These are phyloP conservation scores for Colletotrichum euphorbiae DNA, from an alignment of 2,329 filamentous ascomycete species.

Conservation along the genomic window DNA sequence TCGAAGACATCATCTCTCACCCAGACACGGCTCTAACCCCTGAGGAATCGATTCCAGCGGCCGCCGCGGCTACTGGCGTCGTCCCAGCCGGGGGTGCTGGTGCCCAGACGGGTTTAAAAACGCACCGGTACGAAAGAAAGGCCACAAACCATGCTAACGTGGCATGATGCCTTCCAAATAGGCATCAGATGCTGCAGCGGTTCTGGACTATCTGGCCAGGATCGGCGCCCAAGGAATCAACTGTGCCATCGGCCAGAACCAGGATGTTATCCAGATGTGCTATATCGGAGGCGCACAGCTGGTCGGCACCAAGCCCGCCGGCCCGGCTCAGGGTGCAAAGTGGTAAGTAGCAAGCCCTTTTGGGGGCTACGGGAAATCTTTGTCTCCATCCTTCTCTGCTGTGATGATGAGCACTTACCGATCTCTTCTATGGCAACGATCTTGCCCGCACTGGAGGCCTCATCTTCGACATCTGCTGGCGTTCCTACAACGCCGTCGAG, in stretches of 20 bases:
- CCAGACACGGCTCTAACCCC: conserved; percentile 17
- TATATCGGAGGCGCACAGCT: neutral
- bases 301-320: accelerated
- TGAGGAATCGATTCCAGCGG: conserved; percentile 13
- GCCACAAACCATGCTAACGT: neutral
- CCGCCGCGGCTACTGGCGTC: neutral
- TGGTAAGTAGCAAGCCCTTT: neutral
- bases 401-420: accelerated
- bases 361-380: neutral
- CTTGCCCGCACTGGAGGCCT: conserved; percentile 14
- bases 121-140: neutral
- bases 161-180: neutral
- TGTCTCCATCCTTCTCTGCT: neutral
- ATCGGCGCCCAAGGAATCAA: neutral
- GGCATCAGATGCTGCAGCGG: neutral
- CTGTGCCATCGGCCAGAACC: neutral
- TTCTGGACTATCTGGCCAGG: conserved; percentile 1
- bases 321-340: neutral
- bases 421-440: neutral
- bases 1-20: conserved; percentile 27
- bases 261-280: neutral
- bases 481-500: neutral
- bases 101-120: neutral
- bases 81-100: neutral
- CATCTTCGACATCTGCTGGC: conserved; percentile 15